phyloP scores from a whole-genome alignment of 2,329 filamentous ascomycete species.

The Xylaria polymorpha region DNA sequence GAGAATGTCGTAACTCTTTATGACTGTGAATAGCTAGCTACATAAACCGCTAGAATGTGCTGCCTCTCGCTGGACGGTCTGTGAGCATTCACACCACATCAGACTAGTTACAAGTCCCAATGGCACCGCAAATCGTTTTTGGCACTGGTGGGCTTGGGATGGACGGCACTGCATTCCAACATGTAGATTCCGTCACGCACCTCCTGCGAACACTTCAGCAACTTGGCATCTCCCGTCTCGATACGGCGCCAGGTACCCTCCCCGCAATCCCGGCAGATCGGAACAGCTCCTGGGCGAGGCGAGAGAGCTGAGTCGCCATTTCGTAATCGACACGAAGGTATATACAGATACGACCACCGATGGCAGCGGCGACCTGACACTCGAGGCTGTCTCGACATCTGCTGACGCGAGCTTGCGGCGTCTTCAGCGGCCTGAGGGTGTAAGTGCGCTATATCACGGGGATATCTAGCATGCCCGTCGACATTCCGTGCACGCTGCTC shows the following conservation, averaged over 20 bases:
- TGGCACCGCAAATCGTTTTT: constrained; percentile 46
- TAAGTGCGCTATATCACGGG: constrained; percentile 4
- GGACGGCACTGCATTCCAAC: constrained; percentile 46
- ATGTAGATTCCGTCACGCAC: constrained; percentile 36
- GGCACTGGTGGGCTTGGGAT: constrained; percentile 48
- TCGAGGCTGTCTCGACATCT: constrained; percentile 46
- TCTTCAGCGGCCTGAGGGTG: constrained; percentile 38
- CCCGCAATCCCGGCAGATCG: constrained; percentile 47
- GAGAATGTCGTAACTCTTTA: neutral
- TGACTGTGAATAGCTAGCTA: neutral
- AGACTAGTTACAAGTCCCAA: neutral
- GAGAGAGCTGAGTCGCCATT: constrained; percentile 39
- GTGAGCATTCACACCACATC: neutral
- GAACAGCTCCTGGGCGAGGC: constrained; percentile 51
- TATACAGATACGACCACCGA: constrained; percentile 47
- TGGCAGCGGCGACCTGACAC: constrained; percentile 48
- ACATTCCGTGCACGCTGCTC: neutral
- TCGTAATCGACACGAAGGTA: constrained; percentile 53
- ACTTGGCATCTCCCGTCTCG: constrained; percentile 40
- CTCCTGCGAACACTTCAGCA: constrained; percentile 39
- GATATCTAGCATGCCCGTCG: neutral
- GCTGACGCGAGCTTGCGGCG: constrained; percentile 47
- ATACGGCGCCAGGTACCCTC: constrained; percentile 51
- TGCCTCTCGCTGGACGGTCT: neutral
- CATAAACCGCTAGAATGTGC: neutral